Conservation (phyloP, 176 grass and related monocot genomes). For the Oryza rufipogon region DNA sequence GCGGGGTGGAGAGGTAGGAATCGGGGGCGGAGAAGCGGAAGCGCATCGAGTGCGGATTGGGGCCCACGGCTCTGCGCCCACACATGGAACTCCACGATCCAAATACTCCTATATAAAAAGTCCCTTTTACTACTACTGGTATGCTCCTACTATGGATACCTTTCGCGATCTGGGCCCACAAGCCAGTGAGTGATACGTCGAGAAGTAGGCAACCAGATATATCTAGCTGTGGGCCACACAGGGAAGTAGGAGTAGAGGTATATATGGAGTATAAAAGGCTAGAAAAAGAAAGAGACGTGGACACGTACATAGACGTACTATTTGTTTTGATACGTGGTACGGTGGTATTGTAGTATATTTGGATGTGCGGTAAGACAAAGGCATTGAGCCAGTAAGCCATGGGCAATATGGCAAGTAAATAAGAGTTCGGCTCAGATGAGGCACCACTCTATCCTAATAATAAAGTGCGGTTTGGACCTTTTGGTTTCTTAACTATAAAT, state of each 20-base stretch:
- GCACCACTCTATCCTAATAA: neutral
- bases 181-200: neutral
- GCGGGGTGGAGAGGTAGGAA: too few relatives aligned
- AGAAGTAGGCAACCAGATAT: too few relatives aligned
- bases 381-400: neutral
- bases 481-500: neutral
- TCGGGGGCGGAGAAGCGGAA: neutral
- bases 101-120: neutral
- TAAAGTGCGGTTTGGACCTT: neutral
- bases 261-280: neutral
- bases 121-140: neutral
- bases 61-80: neutral
- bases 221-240: neutral
- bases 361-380: neutral
- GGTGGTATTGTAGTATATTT: neutral
- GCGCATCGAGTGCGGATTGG: neutral
- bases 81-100: neutral
- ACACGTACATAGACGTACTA: neutral
- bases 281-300: neutral
- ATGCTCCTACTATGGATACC: neutral
- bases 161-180: neutral
- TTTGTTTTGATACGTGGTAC: neutral
- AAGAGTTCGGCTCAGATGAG: neutral
- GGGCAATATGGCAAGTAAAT: neutral
- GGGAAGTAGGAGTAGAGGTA: neutral